A percentile compares a stretch with the other conserved stretches of the same genome.
phyloP scores from a whole-genome alignment of 345 rosid genomes.

The Garcia nutans region DNA sequence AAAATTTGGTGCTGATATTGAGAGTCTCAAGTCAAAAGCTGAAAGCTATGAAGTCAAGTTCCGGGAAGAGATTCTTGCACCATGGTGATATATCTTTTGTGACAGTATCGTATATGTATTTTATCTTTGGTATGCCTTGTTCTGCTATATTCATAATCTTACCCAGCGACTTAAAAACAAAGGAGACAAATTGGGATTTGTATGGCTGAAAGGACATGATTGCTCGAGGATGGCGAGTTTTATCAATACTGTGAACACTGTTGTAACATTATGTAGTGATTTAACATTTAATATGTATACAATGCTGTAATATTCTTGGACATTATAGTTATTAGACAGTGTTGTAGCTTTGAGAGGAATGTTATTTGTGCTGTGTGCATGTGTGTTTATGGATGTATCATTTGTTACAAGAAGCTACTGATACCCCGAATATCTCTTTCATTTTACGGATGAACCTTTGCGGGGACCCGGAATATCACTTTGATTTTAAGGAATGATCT shows the following conservation, averaged over 20 bases:
- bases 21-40: slow-evolving; percentile 40
- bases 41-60: slow-evolving; percentile 51
- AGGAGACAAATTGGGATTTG: not conserved
- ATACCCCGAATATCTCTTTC: too few relatives aligned
- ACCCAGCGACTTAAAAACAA: slow-evolving; percentile 11
- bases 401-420: too few relatives aligned
- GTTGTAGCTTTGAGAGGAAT: not conserved
- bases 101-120: not conserved
- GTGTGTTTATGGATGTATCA: too few relatives aligned
- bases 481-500: too few relatives aligned
- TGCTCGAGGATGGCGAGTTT: not conserved
- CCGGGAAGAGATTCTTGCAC: slow-evolving; percentile 46
- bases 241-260: slow-evolving; percentile 2
- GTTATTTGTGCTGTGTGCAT: not conserved
- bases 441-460: too few relatives aligned
- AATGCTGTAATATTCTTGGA: slow-evolving; percentile 9
- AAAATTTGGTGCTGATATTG: slow-evolving; percentile 40
- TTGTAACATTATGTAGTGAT: not conserved
- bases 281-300: slow-evolving; percentile 4
- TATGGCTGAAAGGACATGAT: not conserved
- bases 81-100: slow-evolving; percentile 44
- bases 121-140: not conserved
- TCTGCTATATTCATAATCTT: slow-evolving; percentile 6
- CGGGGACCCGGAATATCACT: too few relatives aligned
- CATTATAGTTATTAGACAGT: not conserved